Evolutionary conservation across 83 land plant species (phyloP), one percentile per base, ranked within the genome.

Genomic region (Thuja plicata): DNA sequence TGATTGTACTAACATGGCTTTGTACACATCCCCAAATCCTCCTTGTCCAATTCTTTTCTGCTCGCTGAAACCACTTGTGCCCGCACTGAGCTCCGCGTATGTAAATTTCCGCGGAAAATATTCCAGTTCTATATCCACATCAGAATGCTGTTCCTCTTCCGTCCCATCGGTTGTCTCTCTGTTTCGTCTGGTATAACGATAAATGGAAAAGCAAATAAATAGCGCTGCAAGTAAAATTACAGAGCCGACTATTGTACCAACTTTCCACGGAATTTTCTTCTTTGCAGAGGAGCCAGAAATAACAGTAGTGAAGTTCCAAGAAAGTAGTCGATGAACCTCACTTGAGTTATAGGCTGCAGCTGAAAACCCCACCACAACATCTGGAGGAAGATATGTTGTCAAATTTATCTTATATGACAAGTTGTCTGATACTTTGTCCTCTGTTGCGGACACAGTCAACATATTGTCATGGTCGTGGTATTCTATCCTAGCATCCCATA

Each of bases 11-110:
- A 57, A 37, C 92, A 91, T 84, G 90, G 92, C 15, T 93, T 77
- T 7, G 52, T 66, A 73, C 85, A 94, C 89, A 91, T 93, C 74
- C 89, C 90, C 87, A 48, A 88, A 8, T 91, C 95, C 86, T 92
- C 87, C 88, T 88, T 8, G 95, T 89, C 1, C 60, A 81, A n/a
- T 43, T 83, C 3, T 88, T 6, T 54, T n/a, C 1, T 17, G 0
- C 5, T 60, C 57, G 7, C 24, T 10, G 3, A 76, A 73, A 5
- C 16, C 52, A 11, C 88, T 27, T 5, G 85, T 46, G 4, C 92
- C 92, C 35, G 57, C 48, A 90, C 89, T 89, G 27, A 92, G 92
- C 62, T 57, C 7, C 0, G 62, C 15, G 24, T 57, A 19, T 57
- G 62, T 16, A 19, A 57, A 57, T 57, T 57, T 57, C 17, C 62